Base-by-base conservation (phyloP, 148 eudicot species). In the Persicaria maculosa region DNA sequence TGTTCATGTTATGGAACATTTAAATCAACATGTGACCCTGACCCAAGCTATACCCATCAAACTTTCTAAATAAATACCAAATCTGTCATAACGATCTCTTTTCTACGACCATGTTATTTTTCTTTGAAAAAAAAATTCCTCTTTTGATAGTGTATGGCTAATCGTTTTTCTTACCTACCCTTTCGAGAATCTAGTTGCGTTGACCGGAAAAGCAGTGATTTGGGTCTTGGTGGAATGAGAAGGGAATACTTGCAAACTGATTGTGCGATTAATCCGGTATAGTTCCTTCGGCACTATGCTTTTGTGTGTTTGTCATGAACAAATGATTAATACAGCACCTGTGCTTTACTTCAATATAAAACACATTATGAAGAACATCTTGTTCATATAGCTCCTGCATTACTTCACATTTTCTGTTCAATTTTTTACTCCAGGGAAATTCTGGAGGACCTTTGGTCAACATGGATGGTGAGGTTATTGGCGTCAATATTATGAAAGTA, bases 391-490 rank as follows among this genome's bases (percentile, higher is more conserved):
- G 9, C 17, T 48, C 52, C 52, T 48, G 10, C 62, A 57, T 20
- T 19, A 0, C 20, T 19, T 57, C 6, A 64, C 40, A 25, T 36
- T 31, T 10, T 31, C 70, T 4, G 17, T 43, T 36, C 15, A 74
- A 68, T 68, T 31, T 61, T 69, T 52, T 73, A 73, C 50, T 78
- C 58, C 55, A 94, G 98, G 98, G 98, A 79, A 94, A 90, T 85
- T 91, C 98, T 82, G 98, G 98, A 59, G 98, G 97, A 44, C 98
- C 98, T 50, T 90, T 94, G 77, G 93, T 92, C 73, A 94, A 91
- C 81, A 84, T 88, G 83, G 96, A 94, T 81, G 98, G 98, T 68
- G 97, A 94, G 82, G 86, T 94, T 36, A 77, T 94, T 74, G 97
- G 98, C 47, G 91, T 94, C 54, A 91, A 91, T 79, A 85, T 88